phyloP scores from a whole-genome alignment of 108 stramenopile genomes.

The Skeletonema marinoi region DNA sequence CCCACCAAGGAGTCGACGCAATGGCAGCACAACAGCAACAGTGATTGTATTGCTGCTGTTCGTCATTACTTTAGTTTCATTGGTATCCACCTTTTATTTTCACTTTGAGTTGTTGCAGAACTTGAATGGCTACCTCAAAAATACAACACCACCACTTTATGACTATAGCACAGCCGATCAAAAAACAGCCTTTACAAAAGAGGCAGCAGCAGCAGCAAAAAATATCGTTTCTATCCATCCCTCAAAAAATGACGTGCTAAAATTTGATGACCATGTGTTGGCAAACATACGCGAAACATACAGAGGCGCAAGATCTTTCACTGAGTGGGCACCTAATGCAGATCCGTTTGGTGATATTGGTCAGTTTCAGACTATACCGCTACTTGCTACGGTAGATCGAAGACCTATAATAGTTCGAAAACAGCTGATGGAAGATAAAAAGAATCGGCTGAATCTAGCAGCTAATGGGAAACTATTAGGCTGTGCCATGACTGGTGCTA shows the following conservation, averaged over 20 bases:
- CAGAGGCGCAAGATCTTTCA: slow-evolving; percentile 11
- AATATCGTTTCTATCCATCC: neutral
- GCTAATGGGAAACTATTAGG: slow-evolving; percentile 2
- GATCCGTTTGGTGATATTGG: neutral
- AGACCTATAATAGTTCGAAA: slow-evolving; percentile 25
- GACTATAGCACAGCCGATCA: neutral
- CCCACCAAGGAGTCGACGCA: too few species aligned
- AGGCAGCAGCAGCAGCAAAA: too few species aligned
- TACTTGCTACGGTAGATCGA: slow-evolving; percentile 20
- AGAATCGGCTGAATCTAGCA: neutral
- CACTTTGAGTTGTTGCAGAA: neutral
- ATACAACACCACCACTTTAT: neutral
- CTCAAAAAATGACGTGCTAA: slow-evolving; percentile 7
- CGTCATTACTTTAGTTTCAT: neutral
- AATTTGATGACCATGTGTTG: slow-evolving; percentile 12
- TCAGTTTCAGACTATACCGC: slow-evolving; percentile 10
- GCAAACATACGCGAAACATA: slow-evolving; percentile 17
- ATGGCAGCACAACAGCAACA: too few species aligned
- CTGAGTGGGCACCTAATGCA: neutral
- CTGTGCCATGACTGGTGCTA: slow-evolving; percentile 17
- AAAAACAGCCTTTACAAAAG: neutral
- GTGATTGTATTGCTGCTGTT: neutral
- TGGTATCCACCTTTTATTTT: neutral
- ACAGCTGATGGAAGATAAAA: slow-evolving; percentile 4
- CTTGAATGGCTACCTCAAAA: neutral